phyloP scores from a whole-genome alignment of 73 alveolate species.

The Symbiodinium pilosum region DNA sequence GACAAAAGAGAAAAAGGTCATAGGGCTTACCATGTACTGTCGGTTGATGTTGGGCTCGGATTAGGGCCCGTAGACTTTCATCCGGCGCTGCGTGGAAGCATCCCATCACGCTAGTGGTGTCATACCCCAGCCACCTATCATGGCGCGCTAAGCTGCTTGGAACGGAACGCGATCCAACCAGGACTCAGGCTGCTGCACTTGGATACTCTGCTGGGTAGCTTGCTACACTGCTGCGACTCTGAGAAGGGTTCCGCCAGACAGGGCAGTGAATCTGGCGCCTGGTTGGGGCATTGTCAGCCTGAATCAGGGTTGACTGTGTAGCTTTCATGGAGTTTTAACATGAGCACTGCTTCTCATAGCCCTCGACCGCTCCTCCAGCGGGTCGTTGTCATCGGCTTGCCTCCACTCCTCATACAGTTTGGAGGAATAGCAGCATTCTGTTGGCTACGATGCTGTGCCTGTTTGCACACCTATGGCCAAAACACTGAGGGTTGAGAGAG shows the following conservation, averaged over 20 bases:
- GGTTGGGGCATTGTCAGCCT: neutral
- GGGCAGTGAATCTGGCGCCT: neutral
- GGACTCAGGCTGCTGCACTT: neutral
- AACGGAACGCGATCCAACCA: neutral
- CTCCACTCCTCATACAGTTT: neutral
- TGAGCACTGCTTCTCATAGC: neutral
- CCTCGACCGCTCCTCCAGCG: neutral
- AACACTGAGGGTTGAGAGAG: neutral
- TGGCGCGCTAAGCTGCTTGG: neutral
- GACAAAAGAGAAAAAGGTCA: neutral
- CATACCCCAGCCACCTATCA: neutral
- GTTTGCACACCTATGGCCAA: neutral
- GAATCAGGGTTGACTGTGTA: neutral
- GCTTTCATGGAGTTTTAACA: neutral
- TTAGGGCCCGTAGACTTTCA: neutral
- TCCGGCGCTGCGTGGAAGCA: neutral
- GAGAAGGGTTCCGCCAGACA: neutral
- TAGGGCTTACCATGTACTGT: neutral
- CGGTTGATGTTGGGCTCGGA: neutral
- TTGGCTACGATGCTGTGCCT: neutral
- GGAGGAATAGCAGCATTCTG: neutral
- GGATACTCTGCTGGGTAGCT: neutral
- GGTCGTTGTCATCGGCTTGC: neutral
- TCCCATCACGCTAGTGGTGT: neutral
- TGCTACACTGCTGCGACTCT: neutral